These are phyloP conservation scores for Lagenidium sp. DNA, from an alignment of 352 stramenopile species.

Conservation along the genomic window DNA sequence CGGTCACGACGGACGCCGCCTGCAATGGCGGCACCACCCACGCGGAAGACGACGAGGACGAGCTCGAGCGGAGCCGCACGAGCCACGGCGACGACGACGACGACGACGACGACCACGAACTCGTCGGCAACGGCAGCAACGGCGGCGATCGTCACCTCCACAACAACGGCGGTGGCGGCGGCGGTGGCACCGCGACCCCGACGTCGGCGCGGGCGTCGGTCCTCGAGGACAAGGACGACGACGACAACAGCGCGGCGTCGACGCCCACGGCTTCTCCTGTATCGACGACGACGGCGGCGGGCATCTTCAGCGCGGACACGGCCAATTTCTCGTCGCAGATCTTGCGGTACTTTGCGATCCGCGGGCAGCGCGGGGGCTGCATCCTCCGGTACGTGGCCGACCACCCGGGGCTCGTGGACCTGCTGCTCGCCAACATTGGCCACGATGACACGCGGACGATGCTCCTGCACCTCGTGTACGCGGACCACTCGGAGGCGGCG, in stretches of 20 bases:
- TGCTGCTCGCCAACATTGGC: constrained; percentile 72
- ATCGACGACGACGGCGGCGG: constrained; percentile 21
- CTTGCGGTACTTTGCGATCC: constrained; percentile 71
- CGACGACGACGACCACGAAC: constrained; percentile 21
- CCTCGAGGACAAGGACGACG: constrained; percentile 2
- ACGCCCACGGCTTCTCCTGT: too few species aligned
- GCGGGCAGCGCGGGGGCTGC: constrained; percentile 66
- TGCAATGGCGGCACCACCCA: constrained; percentile 7
- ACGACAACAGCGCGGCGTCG: not conserved
- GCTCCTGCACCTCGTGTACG: constrained; percentile 75
- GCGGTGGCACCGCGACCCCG: constrained; percentile 10
- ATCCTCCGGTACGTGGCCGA: constrained; percentile 62
- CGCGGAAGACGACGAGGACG: constrained; percentile 6
- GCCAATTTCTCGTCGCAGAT: constrained; percentile 78
- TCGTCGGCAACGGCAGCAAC: not conserved
- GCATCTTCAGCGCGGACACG: constrained; percentile 68
- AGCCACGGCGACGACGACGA: constrained; percentile 9
- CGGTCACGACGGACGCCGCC: too few species aligned
- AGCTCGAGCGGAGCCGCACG: constrained; percentile 2
- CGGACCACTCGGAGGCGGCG: constrained; percentile 67
- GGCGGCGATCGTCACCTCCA: too few species aligned
- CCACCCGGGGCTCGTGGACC: constrained; percentile 45
- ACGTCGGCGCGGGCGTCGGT: constrained; percentile 9
- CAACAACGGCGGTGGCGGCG: too few species aligned
- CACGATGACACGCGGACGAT: constrained; percentile 76